Conservation (phyloP, 2,329 filamentous ascomycete species). For the Verticillium albo-atrum region DNA sequence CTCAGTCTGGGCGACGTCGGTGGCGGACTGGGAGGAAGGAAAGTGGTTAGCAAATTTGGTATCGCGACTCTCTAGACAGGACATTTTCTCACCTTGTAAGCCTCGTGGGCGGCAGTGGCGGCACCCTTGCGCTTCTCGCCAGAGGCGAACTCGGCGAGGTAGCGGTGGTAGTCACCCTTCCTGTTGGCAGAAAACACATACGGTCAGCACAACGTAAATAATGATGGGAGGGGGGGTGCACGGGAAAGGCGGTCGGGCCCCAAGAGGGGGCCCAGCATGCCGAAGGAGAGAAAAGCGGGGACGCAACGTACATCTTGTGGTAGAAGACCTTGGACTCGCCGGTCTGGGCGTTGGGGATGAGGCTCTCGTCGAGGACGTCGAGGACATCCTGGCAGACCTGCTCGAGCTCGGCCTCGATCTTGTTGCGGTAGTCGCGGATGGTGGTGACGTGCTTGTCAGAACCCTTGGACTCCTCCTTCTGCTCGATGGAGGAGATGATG, state of each 20-base stretch:
- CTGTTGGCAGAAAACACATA: constrained; percentile 38
- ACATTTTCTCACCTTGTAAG: constrained; percentile 79
- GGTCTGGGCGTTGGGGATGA: constrained; percentile 93
- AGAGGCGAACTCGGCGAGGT: constrained; percentile 88
- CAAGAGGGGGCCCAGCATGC: not conserved
- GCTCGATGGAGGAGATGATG: constrained; percentile 99
- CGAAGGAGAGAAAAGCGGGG: not conserved
- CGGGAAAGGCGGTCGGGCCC: not conserved
- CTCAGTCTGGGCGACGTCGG: constrained; percentile 96
- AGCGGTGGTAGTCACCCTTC: constrained; percentile 97
- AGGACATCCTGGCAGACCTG: constrained; percentile 98
- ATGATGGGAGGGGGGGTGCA: no score
- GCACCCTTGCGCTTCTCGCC: constrained; percentile 89
- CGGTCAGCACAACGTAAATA: constrained; percentile 1
- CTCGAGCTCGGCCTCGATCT: constrained; percentile 97
- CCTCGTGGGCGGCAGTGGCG: constrained; percentile 84
- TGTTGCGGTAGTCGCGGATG: constrained; percentile 96
- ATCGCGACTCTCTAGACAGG: not conserved
- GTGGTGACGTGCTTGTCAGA: constrained; percentile 89
- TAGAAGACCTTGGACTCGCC: constrained; percentile 99
- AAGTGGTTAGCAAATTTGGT: not conserved
- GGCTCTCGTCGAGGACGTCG: constrained; percentile 84
- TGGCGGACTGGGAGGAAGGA: constrained; percentile 67
- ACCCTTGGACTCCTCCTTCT: constrained; percentile 99
- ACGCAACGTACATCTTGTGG: constrained; percentile 90